Evolutionary conservation across 2,329 filamentous ascomycete species (phyloP).

Genomic region (Xylaria sp.): DNA sequence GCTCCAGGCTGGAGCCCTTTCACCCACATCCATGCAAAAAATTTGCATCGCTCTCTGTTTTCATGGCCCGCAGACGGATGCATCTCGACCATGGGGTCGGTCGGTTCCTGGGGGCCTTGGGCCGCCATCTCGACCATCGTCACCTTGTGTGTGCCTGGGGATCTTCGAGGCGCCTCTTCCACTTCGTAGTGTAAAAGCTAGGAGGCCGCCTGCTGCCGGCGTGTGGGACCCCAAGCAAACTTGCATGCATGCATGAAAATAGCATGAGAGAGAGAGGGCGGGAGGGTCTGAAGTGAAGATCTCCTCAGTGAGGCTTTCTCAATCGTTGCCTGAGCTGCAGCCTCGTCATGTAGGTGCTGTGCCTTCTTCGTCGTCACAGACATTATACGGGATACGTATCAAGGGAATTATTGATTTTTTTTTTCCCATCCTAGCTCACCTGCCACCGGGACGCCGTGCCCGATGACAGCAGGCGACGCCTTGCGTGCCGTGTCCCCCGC

Average conservation of each 20-base stretch:
- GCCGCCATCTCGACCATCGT: background rate
- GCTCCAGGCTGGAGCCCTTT: background rate
- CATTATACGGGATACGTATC: too few species aligned
- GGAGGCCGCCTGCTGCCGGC: slow-evolving; percentile 37
- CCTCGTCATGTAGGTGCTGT: slow-evolving; percentile 34
- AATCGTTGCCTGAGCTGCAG: slow-evolving; percentile 47
- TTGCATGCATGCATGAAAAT: slow-evolving; percentile 41
- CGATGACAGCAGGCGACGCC: too few species aligned
- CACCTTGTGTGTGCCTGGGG: background rate
- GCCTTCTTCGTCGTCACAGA: slow-evolving; percentile 52
- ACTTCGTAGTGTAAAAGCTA: slow-evolving; percentile 36
- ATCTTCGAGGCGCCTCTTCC: background rate
- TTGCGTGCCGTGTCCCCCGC: too few species aligned
- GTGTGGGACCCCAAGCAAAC: slow-evolving; percentile 43
- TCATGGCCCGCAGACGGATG: background rate
- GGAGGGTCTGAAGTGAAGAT: slow-evolving; percentile 38
- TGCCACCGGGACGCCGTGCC: too few species aligned
- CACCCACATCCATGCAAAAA: background rate
- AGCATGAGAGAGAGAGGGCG: slow-evolving; percentile 41
- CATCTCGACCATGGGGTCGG: background rate
- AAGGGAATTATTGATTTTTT: too few species aligned
- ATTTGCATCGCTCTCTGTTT: background rate
- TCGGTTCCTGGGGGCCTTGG: too few species aligned
- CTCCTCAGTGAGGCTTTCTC: too few species aligned
- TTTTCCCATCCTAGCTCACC: too few species aligned